Evolutionary conservation across 129 eudicot species (phyloP).

Genomic region (Artemisia annua): DNA sequence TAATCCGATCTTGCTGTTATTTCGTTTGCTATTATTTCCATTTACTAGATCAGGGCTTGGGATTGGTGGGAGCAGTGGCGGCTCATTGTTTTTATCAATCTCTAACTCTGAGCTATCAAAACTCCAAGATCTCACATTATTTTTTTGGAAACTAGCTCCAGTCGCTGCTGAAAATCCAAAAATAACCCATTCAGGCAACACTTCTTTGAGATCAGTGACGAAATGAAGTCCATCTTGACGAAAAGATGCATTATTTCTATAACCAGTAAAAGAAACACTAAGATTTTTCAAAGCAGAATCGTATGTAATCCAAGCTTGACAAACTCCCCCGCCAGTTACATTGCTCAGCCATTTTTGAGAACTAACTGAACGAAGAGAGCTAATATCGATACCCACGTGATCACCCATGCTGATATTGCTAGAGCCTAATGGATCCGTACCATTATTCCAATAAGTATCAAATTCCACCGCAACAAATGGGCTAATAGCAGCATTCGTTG

Average conservation of each 20-base stretch:
- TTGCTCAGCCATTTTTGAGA: constrained; percentile 12
- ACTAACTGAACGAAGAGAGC: constrained; percentile 8
- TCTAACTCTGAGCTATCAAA: constrained; percentile 14
- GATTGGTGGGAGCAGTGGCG: background rate
- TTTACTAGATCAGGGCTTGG: background rate
- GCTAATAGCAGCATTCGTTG: background rate
- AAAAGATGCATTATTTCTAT: background rate
- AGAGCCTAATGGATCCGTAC: background rate
- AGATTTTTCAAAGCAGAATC: background rate
- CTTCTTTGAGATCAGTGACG: constrained; percentile 25
- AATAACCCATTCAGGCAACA: constrained; percentile 29
- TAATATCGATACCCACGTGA: constrained; percentile 7
- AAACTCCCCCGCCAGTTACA: background rate
- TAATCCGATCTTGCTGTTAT: constrained; percentile 1
- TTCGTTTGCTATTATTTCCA: background rate
- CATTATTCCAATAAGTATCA: background rate
- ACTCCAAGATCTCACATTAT: constrained; percentile 32
- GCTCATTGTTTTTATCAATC: background rate
- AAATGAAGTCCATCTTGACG: constrained; percentile 13
- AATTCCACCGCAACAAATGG: constrained; percentile 23
- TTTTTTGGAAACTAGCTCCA: background rate
- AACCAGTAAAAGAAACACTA: background rate
- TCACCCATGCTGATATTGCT: background rate
- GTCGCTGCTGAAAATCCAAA: constrained; percentile 42
- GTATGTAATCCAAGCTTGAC: constrained; percentile 39